phyloP scores from a whole-genome alignment of 192 early-diverging fungal species.

The Chytriomyces sp. region DNA sequence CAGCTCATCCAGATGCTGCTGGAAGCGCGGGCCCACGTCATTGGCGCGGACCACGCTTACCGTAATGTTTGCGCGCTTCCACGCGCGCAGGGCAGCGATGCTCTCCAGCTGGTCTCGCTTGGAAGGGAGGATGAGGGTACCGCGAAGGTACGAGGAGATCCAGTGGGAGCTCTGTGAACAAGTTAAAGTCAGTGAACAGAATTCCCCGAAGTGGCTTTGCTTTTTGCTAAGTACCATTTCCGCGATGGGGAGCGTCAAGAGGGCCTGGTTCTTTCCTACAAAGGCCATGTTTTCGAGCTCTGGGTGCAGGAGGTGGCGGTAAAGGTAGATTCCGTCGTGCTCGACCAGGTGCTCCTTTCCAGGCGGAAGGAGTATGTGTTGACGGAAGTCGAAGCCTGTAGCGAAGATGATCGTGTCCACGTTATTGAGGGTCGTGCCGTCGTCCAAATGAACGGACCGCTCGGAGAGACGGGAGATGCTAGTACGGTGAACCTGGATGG shows the following conservation, averaged over 20 bases:
- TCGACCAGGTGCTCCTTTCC: background rate
- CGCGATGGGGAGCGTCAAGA: background rate
- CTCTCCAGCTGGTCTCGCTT: background rate
- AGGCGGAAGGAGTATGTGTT: background rate
- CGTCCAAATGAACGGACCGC: background rate
- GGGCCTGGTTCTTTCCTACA: background rate
- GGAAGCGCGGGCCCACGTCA: background rate
- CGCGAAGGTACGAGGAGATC: background rate
- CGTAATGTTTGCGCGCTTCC: background rate
- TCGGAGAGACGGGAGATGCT: background rate
- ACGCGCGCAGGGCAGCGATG: background rate
- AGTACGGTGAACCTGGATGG: background rate
- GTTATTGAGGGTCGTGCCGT: background rate
- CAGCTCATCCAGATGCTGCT: constrained; percentile 4
- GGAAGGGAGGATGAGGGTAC: background rate
- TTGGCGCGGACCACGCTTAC: background rate
- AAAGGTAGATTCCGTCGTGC: constrained; percentile 2
- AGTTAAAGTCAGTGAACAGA: background rate
- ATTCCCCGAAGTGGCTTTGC: background rate
- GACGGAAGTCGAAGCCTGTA: background rate
- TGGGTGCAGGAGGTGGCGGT: background rate
- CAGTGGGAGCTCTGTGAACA: background rate
- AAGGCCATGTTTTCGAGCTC: background rate
- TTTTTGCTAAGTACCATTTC: background rate
- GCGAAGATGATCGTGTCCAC: background rate